Evolutionary conservation across 148 eudicot species (phyloP), one percentile per base, ranked within the genome.

Genomic region (Nyssa sinensis): DNA sequence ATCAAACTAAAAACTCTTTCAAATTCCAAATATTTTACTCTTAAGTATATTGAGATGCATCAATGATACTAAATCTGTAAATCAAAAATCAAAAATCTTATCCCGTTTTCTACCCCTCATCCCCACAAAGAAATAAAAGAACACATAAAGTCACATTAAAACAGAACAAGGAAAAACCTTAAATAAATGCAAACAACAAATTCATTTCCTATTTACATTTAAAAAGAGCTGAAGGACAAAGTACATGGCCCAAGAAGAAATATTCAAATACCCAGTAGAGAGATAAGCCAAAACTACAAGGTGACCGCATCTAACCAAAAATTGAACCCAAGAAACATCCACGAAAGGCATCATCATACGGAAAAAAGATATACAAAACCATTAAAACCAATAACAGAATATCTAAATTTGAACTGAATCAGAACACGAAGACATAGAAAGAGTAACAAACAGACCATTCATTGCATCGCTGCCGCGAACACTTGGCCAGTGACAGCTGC

Each of bases 391-490:
- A 21, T 8, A 62, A 69, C 24, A 58, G 12, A 67, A 33, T 61
- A 77, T 69, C 23, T 60, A 32, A 24, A 73, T 69, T n/a, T 35
- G 66, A 35, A 23, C 33, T 70, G 29, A 61, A 62, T 1, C 1
- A 61, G 16, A 62, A 60, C 24, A 34, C n/a, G 31, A 72, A 10
- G 23, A 31, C 59, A 37, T 13, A 39, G 44, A 21, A 57, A 66
- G 57, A 13, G 33, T 27, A n/a, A 64, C 34, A 77, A 71, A 79
- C 86, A 64, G 80, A 94, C 98, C 98, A 94, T 91, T 91, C 98
- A 41, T 82, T 87, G 75, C 73, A 82, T n/a, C 89, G 84, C 70
- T 87, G 98, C 67, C 91, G 73, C 8, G 93, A 80, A 62, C 64
- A 74, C 80, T 88, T 88, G 63, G 94, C 67, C 73, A 85, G 72